Base-by-base conservation (phyloP, 208 protist genomes). In the Leishmania lainsoni region DNA sequence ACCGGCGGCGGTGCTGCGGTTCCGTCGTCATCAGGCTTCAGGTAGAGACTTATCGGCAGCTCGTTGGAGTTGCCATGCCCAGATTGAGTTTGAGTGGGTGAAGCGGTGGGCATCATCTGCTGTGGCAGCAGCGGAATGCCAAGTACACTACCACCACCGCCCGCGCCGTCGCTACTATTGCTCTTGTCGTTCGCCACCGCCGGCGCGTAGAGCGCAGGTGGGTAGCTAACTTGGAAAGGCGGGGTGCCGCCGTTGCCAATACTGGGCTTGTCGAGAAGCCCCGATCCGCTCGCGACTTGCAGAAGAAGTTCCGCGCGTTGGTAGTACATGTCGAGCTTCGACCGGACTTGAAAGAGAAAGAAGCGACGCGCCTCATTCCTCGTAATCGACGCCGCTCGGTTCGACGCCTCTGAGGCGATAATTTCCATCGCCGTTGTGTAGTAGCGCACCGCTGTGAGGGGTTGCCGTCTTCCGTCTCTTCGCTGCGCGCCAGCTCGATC, bases 351-450 rank as follows among this genome's bases (percentile, higher is more conserved):
- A 76, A 90, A 92, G 26, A 95, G 80, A 70, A 97, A 95, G 84
- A 93, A 93, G 71, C 83, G 83, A 14, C 88, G 86, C n/a, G 81
- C 75, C 1, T 90, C 79, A 20, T 73, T 66, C 82, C 88, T 84
- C 22, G 74, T 2, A 9, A 93, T 89, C 16, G 48, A 22, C 0
- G 68, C 70, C 32, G 90, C 88, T 26, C 84, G 71, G 73, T 85
- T 76, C 42, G 81, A 82, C 51, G 81, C 91, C 69, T 87, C 82
- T 5, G 84, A 78, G 6, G 79, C 78, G 73, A 97, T 88, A 39
- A 93, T 89, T 74, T 97, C 92, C 86, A 97, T 94, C 32, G 93
- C 93, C 17, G 90, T 93, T 48, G 87, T 89, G 80, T 97, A 97
- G 83, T 89, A 72, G 26, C 86, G 85, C 8, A 87, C 90, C 45